Base-by-base conservation (phyloP, 2,329 filamentous ascomycete species). In the Ampelomyces quisqualis region DNA sequence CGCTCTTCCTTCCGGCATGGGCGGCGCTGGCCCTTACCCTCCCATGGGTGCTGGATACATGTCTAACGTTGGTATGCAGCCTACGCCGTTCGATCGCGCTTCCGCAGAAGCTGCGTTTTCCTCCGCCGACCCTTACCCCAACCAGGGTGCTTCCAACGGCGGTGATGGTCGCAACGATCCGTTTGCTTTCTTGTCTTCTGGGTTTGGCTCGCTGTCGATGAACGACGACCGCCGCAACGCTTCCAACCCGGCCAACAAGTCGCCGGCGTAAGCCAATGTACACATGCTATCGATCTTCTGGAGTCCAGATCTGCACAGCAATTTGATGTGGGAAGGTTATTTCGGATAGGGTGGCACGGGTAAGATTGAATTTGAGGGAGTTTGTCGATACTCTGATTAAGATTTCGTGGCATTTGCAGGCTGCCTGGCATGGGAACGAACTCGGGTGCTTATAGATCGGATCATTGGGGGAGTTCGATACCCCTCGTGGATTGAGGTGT, bases 81-180 rank as follows among this genome's bases (percentile, higher is more conserved):
- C 87, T 17, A 86, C 86, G 28, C 87, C 89, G 9, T 97, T 98
- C 62, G 90, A 95, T 65, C 94, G 90, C 74, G 88, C 90, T 49
- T 87, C 89, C 49, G 89, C 91, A 11, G 91, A 97, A 73, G 90
- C 90, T 46, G 91, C 93, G 18, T 98, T 98, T 76, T 88, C 88
- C 65, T 88, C 87, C 27, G 90, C 88, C 26, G 85, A 85, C 57
- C 91, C 93, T 56, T 88, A 87, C 40, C 85, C 84, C 11, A 88
- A 86, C 30, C 85, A 84, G 46, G 87, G 86, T 27, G 82, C 85
- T 20, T 62, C 66, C 19, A 88, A 87, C 71, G 86, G 85, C 60
- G 64, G 74, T 68, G 48, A 82, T 56, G 75, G 73, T 40, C 84
- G 87, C 61, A 84, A 76, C 55, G 87, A 90, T 57, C 86, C 87